Evolutionary conservation across 169 alveolate genomes (phyloP), one percentile per base, ranked within the genome.

Genomic region (Blepharisma undulans): DNA sequence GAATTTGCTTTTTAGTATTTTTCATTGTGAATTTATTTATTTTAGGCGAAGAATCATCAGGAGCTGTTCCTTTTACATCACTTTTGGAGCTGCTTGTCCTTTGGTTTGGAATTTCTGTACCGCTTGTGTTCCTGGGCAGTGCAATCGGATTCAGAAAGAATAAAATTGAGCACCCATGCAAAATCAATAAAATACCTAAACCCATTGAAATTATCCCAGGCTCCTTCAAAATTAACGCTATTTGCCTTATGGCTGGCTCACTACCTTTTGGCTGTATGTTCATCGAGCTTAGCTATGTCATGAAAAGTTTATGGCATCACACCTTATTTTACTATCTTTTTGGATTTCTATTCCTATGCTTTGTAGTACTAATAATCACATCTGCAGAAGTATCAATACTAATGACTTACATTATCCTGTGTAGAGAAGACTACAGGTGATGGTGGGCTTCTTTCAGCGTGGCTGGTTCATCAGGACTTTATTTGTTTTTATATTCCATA

Each of bases 151-250:
- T 93, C 89, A 94, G 92, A 88, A 95, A 92, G 84, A 95, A 84
- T 25, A 91, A 92, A 12, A 95, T 97, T 19, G 93, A 92, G 27
- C 88, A 96, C 4, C 99, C 99, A 48, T 98, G 97, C 32, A 95
- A 98, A 21, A 94, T 97, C 61, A 96, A 96, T 91, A 94, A 94
- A 89, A 95, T 98, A 72, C 99, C 99, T 0, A 95, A 98, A 71
- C 90, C 90, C 6, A 71, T 86, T 19, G 29, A n/a, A 71, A 66
- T 36, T 19, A 22, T 19, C 6, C 25, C 27, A 27, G 30, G 72
- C 32, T 22, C 27, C 0, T 36, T 86, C n/a, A 36, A 21, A 19
- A 66, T 27, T 72, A 29, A 27, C 12, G 25, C 71, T 7, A 36
- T 86, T 25, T 66, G 80, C 33, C 95, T 88, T 34, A 48, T 93